Evolutionary conservation across 192 early-diverging fungal genomes (phyloP), one percentile per base, ranked within the genome.

Genomic region (Chytriomyces hyalinus): DNA sequence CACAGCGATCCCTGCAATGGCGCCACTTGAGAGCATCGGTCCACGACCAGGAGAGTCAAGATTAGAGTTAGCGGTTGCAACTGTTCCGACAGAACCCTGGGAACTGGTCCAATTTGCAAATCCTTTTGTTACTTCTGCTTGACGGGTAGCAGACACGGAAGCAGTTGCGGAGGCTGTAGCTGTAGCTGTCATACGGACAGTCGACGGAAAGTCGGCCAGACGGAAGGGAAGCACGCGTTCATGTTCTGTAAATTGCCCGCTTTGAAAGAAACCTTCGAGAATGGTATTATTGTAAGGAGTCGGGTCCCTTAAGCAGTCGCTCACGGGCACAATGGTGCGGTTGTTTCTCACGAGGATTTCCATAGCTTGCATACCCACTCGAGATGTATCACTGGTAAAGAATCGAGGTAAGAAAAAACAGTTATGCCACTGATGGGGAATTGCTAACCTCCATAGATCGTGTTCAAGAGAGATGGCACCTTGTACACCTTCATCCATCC

Each of bases 261-360:
- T 47, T 17, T 67, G 17, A 46, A 67, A 67, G 44, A 67, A 67
- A 10, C 22, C 45, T 67, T 67, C 43, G 13, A 67, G 45, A 13
- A 67, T 46, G 13, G 24, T 5, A 67, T 67, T 67, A 5, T 46
- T 46, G 48, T 67, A 67, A n/a, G 10, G 6, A 9, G 8, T 11
- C 2, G 36, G 10, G 22, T 45, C 65, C 11, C 65, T 46, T 7
- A 67, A n/a, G 44, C 65, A 67, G 8, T 46, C 65, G 7, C 17
- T n/a, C 13, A 67, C 8, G 43, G 65, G 65, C 11, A 28, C 43
- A 13, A 67, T 46, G 6, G 65, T 46, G 36, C 22, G 10, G 11
- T 46, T 46, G 17, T 28, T 13, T 43, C 48, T 47, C 8, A 67
- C 13, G 13, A 67, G 17, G 10, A 67, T 45, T n/a, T 67, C 65